Percentiles rank a stretch among this genome's conserved stretches.
These are phyloP conservation scores for Rhamnella rubrinervis DNA, from an alignment of 331 rosid species.

Conservation along the genomic window DNA sequence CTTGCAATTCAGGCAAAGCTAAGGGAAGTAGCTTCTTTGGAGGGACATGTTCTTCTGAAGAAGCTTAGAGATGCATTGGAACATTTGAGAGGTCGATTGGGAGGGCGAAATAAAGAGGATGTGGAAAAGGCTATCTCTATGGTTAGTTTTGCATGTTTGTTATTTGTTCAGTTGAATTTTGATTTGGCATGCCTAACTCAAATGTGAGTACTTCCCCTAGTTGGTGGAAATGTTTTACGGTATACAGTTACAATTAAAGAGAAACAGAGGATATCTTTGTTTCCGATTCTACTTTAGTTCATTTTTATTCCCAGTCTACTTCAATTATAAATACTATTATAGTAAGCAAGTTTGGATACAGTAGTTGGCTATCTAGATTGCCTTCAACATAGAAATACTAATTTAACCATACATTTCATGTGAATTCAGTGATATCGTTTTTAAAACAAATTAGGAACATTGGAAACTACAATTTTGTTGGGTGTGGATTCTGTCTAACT, in stretches of 20 bases:
- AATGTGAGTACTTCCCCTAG: not conserved
- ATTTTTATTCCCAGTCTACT: too few species aligned
- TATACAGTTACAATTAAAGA: not conserved
- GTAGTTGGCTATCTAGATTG: too few species aligned
- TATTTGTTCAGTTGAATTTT: conserved; percentile 3
- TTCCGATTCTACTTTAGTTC: too few species aligned
- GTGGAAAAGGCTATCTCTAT: conserved; percentile 95
- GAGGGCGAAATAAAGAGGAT: conserved; percentile 85
- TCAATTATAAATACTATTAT: too few species aligned
- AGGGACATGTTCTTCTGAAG: conserved; percentile 96
- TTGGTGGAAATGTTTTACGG: conserved; percentile 3
- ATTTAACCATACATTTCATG: too few species aligned
- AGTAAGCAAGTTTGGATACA: too few species aligned
- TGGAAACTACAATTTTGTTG: not conserved
- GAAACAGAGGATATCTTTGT: too few species aligned
- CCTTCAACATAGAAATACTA: too few species aligned
- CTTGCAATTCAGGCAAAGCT: conserved; percentile 71
- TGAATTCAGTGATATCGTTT: not conserved
- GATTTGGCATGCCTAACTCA: conserved; percentile 9
- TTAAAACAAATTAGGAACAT: not conserved
- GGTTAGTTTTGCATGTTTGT: conserved; percentile 51
- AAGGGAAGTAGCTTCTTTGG: conserved; percentile 89
- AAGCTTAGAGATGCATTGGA: conserved; percentile 97
- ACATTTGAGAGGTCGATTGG: conserved; percentile 64
- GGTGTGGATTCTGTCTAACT: not conserved